Evolutionary conservation across 1,284 basidiomycete genomes (phyloP), one percentile per base, ranked within the genome.

Genomic region (Grifola frondosa): DNA sequence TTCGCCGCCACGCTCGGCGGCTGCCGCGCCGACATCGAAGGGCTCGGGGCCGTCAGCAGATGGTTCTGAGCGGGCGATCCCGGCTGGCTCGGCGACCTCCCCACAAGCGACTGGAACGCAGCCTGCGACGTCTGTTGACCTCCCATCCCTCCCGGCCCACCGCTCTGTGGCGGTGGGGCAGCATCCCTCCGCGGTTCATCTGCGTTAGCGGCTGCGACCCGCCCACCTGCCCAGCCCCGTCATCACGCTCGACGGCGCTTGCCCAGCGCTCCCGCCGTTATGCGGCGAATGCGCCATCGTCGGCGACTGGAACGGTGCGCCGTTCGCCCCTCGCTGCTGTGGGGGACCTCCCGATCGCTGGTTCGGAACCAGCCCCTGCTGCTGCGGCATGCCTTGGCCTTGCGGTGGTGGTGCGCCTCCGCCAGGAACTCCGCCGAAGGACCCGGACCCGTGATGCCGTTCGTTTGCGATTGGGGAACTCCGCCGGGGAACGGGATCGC

Each of bases 71-170:
- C 67, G 0, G 81, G 80, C 1, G 78, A 77, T 5, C 63, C 74
- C 21, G 80, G 71, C 38, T 80, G 70, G 56, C 80, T 83, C 8
- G 78, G 75, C 9, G 81, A 75, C 35, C 77, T 66, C 3, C 68
- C 72, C 10, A 66, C 25, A n/a, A 59, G 50, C 39, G 68, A 67
- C 13, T 67, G 67, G 40, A 64, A 69, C 4, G 55, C 50, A 5
- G 61, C 60, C 21, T 71, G 73, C 10, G 75, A 71, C 5, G 65
- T 62, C 16, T 70, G 68, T 26, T 70, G 69, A n/a, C 52, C 54
- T 8, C 63, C 66, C 44, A 66, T 48, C 2, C 61, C 37, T 15
- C 61, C 66, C 32, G 66, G 66, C 9, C 57, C 64, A 4, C 64
- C 64, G 34, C 66, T 67, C 2, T 76, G 77, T 0, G 81, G 81